phyloP scores from a whole-genome alignment of 2,329 filamentous ascomycete genomes.

The Ambrosiella cleistominuta region DNA sequence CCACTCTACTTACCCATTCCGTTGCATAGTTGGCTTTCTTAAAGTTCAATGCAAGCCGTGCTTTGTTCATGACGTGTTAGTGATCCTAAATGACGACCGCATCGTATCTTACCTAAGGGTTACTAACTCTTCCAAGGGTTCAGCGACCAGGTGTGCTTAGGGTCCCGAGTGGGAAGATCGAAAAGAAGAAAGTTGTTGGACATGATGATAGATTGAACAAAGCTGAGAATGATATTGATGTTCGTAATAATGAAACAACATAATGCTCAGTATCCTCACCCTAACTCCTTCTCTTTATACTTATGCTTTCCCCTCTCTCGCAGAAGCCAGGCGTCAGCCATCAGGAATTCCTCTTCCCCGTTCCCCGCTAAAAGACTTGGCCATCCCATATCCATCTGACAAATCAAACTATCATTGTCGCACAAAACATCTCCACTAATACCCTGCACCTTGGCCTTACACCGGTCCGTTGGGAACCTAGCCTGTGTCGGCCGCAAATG shows the following conservation, averaged over 20 bases:
- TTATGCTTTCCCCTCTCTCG: neutral
- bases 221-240: neutral
- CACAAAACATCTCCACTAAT: too few species aligned
- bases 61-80: slow-evolving; percentile 21
- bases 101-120: neutral
- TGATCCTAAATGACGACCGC: slow-evolving; percentile 10
- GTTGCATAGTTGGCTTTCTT: slow-evolving; percentile 51
- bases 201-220: neutral
- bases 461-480: too few species aligned
- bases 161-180: slow-evolving; percentile 39
- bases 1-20: slow-evolving; percentile 32
- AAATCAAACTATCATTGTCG: too few species aligned
- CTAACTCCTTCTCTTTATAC: neutral
- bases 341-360: neutral
- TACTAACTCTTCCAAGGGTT: slow-evolving; percentile 53
- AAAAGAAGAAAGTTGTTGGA: slow-evolving; percentile 33
- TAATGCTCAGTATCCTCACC: neutral
- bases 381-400: too few species aligned
- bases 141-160: slow-evolving; percentile 38
- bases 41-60: slow-evolving; percentile 48
- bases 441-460: too few species aligned
- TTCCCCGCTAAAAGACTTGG: neutral
- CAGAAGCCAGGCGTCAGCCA: neutral
- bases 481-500: too few species aligned
- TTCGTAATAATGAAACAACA: neutral